Conservation (phyloP, 2,329 filamentous ascomycete species). For the Chrysosporium queenslandicum region DNA sequence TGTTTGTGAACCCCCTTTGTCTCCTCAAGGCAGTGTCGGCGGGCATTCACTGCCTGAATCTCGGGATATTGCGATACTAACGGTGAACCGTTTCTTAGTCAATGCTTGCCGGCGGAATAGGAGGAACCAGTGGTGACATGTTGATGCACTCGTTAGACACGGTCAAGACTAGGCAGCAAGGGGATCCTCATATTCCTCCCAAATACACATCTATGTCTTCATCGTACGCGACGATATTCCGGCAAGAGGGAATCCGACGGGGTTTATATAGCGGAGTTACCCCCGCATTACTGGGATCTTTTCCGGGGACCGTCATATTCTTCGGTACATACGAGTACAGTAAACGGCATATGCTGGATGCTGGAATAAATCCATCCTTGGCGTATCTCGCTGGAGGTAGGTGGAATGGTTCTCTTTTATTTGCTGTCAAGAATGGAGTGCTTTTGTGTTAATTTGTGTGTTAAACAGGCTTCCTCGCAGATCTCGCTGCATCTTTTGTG, state of each 20-base stretch:
- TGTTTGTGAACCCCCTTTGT: slow-evolving; percentile 12
- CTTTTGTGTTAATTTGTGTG: slow-evolving; percentile 17
- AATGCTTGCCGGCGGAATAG: slow-evolving; percentile 90
- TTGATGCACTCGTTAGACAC: slow-evolving; percentile 98
- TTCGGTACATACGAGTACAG: slow-evolving; percentile 95
- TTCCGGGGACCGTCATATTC: slow-evolving; percentile 87
- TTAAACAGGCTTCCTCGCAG: slow-evolving; percentile 65
- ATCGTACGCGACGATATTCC: slow-evolving; percentile 85
- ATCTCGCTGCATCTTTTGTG: slow-evolving; percentile 79
- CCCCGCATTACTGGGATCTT: slow-evolving; percentile 82
- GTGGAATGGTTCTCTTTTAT: slow-evolving; percentile 16
- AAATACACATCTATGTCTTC: slow-evolving; percentile 85
- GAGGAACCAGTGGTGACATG: slow-evolving; percentile 89
- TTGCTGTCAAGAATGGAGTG: slow-evolving; percentile 10
- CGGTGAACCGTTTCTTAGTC: slow-evolving; percentile 44
- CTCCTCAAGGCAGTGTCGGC: background rate
- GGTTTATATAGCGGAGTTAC: slow-evolving; percentile 91
- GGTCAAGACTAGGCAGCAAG: slow-evolving; percentile 95
- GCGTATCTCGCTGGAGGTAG: slow-evolving; percentile 77
- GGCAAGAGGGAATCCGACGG: slow-evolving; percentile 76
- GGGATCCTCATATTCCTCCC: slow-evolving; percentile 82
- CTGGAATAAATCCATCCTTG: slow-evolving; percentile 68
- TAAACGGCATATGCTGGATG: slow-evolving; percentile 79
- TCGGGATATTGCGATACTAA: background rate
- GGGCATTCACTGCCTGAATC: background rate